phyloP scores from a whole-genome alignment of 2,329 filamentous ascomycete species.

The Phyllosticta citribraziliensis region DNA sequence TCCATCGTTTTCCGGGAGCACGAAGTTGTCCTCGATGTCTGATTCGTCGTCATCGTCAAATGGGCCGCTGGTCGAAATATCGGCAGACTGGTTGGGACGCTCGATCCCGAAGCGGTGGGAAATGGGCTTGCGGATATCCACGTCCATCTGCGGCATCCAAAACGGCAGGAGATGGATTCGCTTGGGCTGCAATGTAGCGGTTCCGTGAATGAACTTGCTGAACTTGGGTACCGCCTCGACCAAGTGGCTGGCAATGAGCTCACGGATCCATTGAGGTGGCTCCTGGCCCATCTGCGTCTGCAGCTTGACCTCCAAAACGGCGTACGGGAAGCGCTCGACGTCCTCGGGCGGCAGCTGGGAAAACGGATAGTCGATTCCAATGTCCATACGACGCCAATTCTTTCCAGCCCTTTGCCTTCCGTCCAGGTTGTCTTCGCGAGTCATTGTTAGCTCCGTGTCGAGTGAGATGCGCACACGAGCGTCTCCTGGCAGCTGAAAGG shows the following conservation, averaged over 20 bases:
- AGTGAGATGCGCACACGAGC: constrained; percentile 93
- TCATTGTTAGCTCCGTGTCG: constrained; percentile 91
- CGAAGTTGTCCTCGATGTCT: constrained; percentile 45
- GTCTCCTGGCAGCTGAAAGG: constrained; percentile 94
- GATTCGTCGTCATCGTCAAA: constrained; percentile 62
- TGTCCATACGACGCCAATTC: constrained; percentile 96
- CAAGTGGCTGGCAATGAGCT: constrained; percentile 84
- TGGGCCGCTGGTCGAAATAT: constrained; percentile 67
- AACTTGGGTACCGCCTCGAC: constrained; percentile 99
- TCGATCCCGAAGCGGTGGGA: constrained; percentile 87
- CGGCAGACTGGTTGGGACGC: constrained; percentile 63
- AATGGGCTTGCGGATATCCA: constrained; percentile 89
- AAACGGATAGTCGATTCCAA: constrained; percentile 93
- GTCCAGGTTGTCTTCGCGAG: constrained; percentile 89
- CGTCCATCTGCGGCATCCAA: constrained; percentile 98
- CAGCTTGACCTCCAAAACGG: constrained; percentile 91
- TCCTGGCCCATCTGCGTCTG: constrained; percentile 94
- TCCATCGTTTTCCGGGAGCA: constrained; percentile 20
- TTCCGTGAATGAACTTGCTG: constrained; percentile 97
- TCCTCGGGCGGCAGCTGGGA: constrained; percentile 77
- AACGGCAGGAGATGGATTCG: constrained; percentile 86
- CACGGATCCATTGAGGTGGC: constrained; percentile 90
- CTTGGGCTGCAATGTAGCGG: constrained; percentile 73
- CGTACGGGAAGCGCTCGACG: constrained; percentile 87
- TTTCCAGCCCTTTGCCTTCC: constrained; percentile 64